A percentile compares a stretch with the other conserved stretches of the same genome.
These are phyloP conservation scores for Petunia secreta DNA, from an alignment of 257 asterid genomes.

Conservation along the genomic window DNA sequence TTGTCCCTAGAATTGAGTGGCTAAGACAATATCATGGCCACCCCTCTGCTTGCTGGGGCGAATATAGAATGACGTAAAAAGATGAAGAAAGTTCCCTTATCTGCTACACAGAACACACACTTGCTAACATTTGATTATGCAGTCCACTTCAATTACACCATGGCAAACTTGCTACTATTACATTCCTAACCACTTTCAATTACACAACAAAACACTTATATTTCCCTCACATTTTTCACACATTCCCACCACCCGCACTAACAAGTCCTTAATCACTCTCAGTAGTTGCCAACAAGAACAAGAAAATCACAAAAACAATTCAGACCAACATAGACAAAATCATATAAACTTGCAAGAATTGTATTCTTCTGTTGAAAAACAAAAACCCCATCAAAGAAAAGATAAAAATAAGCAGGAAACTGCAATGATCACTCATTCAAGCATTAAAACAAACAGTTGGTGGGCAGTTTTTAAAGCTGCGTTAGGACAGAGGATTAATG, in stretches of 20 bases:
- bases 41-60: background rate
- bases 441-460: conserved; percentile 66
- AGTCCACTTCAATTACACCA: conserved; percentile 60
- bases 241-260: conserved; percentile 35
- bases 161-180: conserved; percentile 68
- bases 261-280: conserved; percentile 34
- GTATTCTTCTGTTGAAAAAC: conserved; percentile 38
- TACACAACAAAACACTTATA: conserved; percentile 25
- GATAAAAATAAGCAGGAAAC: conserved; percentile 28
- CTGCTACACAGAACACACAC: background rate
- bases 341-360: conserved; percentile 43
- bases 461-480: conserved; percentile 81
- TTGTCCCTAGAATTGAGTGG: conserved; percentile 9
- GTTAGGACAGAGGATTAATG: conserved; percentile 86
- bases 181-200: conserved; percentile 53
- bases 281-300: conserved; percentile 63
- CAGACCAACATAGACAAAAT: conserved; percentile 37
- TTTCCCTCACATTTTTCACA: conserved; percentile 15
- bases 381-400: conserved; percentile 38
- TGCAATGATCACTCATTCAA: conserved; percentile 32
- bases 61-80: background rate
- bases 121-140: conserved; percentile 48
- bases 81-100: conserved; percentile 17
- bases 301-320: conserved; percentile 42
- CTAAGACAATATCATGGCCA: conserved; percentile 6